Evolutionary conservation across 768 basidiomycete species (phyloP).

Genomic region (Tulasnella calospora): DNA sequence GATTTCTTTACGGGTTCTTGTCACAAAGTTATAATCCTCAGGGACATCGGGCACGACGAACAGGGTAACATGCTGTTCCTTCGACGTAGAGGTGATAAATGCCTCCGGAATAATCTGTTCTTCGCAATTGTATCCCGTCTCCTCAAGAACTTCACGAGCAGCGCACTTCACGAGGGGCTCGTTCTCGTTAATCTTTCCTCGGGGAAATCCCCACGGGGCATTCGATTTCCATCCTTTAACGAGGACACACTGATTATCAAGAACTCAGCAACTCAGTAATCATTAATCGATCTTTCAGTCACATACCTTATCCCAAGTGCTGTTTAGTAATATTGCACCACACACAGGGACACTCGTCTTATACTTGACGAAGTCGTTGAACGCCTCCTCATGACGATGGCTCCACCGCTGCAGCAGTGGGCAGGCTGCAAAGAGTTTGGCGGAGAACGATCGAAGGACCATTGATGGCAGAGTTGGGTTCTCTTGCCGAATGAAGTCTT

Average conservation of each 20-base stretch:
- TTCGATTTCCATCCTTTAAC: constrained; percentile 98
- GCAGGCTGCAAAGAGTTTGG: constrained; percentile 80
- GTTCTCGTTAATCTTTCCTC: constrained; percentile 97
- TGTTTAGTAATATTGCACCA: constrained; percentile 93
- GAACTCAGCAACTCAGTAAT: background rate
- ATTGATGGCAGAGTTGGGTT: constrained; percentile 82
- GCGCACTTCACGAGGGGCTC: constrained; percentile 83
- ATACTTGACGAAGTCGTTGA: constrained; percentile 89
- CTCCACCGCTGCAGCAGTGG: constrained; percentile 79
- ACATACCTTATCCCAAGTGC: constrained; percentile 84
- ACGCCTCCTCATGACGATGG: constrained; percentile 78
- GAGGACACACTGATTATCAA: constrained; percentile 70
- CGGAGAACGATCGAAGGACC: constrained; percentile 87
- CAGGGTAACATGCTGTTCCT: constrained; percentile 82
- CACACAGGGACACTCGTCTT: constrained; percentile 97
- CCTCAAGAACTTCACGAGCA: constrained; percentile 90
- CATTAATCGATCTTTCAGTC: background rate
- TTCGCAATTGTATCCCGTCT: constrained; percentile 88
- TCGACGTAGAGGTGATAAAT: constrained; percentile 79
- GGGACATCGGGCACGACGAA: constrained; percentile 85
- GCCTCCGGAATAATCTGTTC: constrained; percentile 60
- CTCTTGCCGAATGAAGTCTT: constrained; percentile 94
- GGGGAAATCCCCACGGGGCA: constrained; percentile 98
- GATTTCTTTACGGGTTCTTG: constrained; percentile 95
- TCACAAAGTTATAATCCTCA: constrained; percentile 84